Evolutionary conservation across 164 flowering plant genomes (phyloP), one percentile per base, ranked within the genome.

Genomic region (Paratinospora sagittata): DNA sequence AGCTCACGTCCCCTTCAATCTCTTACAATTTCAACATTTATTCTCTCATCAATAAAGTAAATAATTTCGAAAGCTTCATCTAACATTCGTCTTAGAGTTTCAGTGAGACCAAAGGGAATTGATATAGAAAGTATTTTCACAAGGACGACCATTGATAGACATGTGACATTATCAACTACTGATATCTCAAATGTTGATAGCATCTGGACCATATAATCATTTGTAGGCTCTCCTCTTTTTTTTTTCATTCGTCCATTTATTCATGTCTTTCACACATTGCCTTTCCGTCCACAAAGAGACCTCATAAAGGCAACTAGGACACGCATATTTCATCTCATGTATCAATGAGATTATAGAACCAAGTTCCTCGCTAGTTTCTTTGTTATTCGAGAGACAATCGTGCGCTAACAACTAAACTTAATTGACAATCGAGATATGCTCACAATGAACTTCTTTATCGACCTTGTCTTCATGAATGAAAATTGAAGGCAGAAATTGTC

Each of bases 21-120:
- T 0, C 12, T 11, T 47, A n/a, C n/a, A n/a, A 24, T 34, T 21
- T 3, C 6, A 5, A 61, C 21, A 30, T 66, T 66, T 39, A 55
- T 52, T 8, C 24, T 65, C 6, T 49, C 19, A 19, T 72, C 34
- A 24, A 72, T 27, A 30, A 66, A 72, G 8, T 57, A 23, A 55
- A 72, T 57, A 34, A 37, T 66, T 34, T 72, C 55, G 1, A 47
- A 47, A 47, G 55, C 55, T 47, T 47, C 55, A 47, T 11, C 55
- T 6, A 66, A 13, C 0, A 30, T 39, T 1, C 65, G 65, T 12
- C 24, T n/a, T 26, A 66, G 23, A 36, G 16, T 6, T 52, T 26
- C 55, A 36, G 34, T 8, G 21, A 36, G 24, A 16, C 55, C 0
- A 13, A 47, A 21, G 37, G 75, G 52, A 3, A 57, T 10, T 10